Percentiles rank a stretch among this genome's conserved stretches.
These are phyloP conservation scores for Penicillium occitanis DNA, from an alignment of 2,329 filamentous ascomycete species.

Conservation along the genomic window DNA sequence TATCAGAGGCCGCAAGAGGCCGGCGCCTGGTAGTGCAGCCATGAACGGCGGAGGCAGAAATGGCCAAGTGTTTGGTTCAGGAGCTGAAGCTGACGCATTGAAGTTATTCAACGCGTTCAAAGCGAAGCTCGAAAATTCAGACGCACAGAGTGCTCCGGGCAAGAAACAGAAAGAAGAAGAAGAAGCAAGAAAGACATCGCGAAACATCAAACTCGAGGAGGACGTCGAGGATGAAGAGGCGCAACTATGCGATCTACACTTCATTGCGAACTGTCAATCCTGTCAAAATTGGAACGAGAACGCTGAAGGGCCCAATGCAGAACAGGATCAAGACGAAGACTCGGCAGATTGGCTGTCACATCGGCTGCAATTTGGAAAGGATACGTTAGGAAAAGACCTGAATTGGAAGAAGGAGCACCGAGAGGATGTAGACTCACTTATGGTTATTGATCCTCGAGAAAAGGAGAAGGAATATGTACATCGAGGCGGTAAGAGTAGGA, in stretches of 20 bases:
- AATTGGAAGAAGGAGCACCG: conserved; percentile 81
- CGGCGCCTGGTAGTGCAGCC: conserved; percentile 36
- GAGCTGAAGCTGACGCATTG: conserved; percentile 63
- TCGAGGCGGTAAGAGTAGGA: conserved; percentile 61
- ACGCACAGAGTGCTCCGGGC: conserved; percentile 27
- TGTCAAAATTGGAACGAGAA: conserved; percentile 77
- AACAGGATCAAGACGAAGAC: conserved; percentile 46
- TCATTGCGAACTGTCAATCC: conserved; percentile 92
- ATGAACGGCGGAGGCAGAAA: conserved; percentile 23
- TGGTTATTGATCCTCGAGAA: conserved; percentile 89
- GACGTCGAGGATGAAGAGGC: conserved; percentile 61
- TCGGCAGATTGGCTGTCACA: conserved; percentile 81
- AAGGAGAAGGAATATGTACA: conserved; percentile 65
- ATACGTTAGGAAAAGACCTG: conserved; percentile 85
- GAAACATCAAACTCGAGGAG: background rate
- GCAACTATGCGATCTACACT: conserved; percentile 85
- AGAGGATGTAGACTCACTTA: conserved; percentile 66
- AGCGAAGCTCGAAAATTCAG: conserved; percentile 63
- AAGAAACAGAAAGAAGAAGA: conserved; percentile 22
- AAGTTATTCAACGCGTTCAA: conserved; percentile 77
- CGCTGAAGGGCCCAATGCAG: conserved; percentile 47
- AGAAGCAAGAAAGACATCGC: conserved; percentile 12
- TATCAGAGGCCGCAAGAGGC: conserved; percentile 48
- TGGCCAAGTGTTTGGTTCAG: conserved; percentile 39
- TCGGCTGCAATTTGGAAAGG: conserved; percentile 79